Evolutionary conservation across 1,139 yeast genomes (phyloP).

Genomic region (Fermentozyma sake): DNA sequence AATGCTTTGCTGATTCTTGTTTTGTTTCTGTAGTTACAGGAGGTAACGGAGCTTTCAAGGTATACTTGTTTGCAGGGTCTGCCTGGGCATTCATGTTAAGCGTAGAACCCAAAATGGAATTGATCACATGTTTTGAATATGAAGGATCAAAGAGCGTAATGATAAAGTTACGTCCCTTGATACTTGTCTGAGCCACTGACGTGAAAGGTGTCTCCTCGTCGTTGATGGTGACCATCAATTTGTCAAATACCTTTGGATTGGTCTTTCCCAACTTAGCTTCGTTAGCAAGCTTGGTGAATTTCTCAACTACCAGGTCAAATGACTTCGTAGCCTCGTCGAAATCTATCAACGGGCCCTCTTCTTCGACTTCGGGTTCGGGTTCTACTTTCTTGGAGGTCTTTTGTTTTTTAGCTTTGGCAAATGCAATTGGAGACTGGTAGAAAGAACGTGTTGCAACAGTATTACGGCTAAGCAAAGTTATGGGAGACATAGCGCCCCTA

Average conservation of each 20-base stretch:
- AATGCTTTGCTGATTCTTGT: constrained; percentile 49
- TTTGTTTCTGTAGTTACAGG: constrained; percentile 70
- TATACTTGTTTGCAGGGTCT: constrained; percentile 68
- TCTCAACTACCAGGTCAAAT: constrained; percentile 47
- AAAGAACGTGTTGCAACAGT: too few species aligned
- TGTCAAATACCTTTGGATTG: constrained; percentile 63
- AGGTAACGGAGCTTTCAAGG: constrained; percentile 71
- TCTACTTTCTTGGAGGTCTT: constrained; percentile 7
- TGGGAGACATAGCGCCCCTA: too few species aligned
- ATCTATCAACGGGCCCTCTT: constrained; percentile 23
- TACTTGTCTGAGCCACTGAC: constrained; percentile 69
- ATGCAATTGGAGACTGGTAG: too few species aligned
- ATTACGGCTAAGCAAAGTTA: too few species aligned
- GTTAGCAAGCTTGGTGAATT: constrained; percentile 51
- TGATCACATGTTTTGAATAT: constrained; percentile 62
- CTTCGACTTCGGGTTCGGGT: constrained; percentile 12
- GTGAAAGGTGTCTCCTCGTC: constrained; percentile 48
- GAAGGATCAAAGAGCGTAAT: constrained; percentile 83
- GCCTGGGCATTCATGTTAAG: constrained; percentile 76
- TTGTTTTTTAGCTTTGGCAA: constrained; percentile 10
- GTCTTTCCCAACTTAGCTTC: constrained; percentile 67
- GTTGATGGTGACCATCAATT: constrained; percentile 48
- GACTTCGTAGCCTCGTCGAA: constrained; percentile 39
- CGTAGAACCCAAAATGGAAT: constrained; percentile 63
- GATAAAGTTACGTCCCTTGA: constrained; percentile 59